A percentile compares a stretch with the other conserved stretches of the same genome.
These are phyloP conservation scores for Linum trigynum DNA, from an alignment of 345 rosid genomes.

Conservation along the genomic window DNA sequence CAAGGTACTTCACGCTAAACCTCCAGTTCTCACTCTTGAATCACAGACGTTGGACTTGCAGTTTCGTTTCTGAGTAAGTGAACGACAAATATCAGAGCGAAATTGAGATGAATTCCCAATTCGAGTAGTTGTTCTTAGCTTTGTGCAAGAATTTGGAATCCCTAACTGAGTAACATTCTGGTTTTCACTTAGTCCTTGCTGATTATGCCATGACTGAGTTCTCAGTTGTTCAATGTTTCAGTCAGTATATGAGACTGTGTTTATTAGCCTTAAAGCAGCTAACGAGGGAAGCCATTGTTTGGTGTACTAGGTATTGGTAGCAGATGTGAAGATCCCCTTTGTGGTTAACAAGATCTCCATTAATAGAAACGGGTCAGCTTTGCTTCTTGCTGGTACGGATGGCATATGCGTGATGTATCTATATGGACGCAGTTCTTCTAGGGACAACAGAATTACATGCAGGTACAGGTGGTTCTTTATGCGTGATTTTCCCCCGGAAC, in stretches of 20 bases:
- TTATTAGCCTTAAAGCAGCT: neutral
- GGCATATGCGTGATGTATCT: conserved; percentile 65
- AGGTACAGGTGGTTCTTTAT: conserved; percentile 32
- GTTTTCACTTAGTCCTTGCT: too few species aligned
- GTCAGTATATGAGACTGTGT: too few species aligned
- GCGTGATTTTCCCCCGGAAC: neutral
- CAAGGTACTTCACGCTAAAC: conserved; percentile 34
- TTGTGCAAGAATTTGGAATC: too few species aligned
- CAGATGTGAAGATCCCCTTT: conserved; percentile 46
- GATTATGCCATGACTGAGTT: too few species aligned
- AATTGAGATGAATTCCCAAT: too few species aligned
- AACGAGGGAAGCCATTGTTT: neutral
- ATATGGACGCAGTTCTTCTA: conserved; percentile 53
- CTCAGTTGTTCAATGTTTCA: too few species aligned
- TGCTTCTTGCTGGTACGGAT: conserved; percentile 56
- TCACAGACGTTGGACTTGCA: too few species aligned
- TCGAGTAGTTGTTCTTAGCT: too few species aligned
- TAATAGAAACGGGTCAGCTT: conserved; percentile 70
- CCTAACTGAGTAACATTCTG: too few species aligned
- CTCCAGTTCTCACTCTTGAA: too few species aligned
- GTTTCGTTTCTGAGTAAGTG: too few species aligned
- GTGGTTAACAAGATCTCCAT: conserved; percentile 61
- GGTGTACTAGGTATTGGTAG: conserved; percentile 49
- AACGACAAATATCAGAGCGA: too few species aligned
- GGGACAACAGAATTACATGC: conserved; percentile 51